Evolutionary conservation across 2,329 filamentous ascomycete genomes (phyloP).

Genomic region (Claviceps fusiformis): DNA sequence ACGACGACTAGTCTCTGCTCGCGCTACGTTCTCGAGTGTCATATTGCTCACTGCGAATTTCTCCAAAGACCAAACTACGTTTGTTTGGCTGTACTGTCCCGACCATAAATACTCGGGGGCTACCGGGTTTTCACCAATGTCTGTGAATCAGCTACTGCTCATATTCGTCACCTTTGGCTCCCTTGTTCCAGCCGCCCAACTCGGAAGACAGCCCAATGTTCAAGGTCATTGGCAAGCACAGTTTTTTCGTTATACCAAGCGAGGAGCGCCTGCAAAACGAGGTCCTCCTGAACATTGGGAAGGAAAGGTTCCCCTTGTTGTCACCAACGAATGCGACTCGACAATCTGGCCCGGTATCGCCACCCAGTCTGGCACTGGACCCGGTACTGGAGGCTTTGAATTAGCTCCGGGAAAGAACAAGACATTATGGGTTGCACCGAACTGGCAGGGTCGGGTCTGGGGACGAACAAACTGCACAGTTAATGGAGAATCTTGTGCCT

Average conservation of each 20-base stretch:
- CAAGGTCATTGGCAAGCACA: constrained; percentile 14
- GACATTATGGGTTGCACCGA: constrained; percentile 50
- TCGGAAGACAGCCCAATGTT: constrained; percentile 7
- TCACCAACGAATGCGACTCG: constrained; percentile 60
- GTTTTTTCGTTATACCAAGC: constrained; percentile 15
- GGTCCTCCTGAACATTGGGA: constrained; percentile 20
- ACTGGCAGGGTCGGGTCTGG: constrained; percentile 77
- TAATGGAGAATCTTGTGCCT: constrained; percentile 52
- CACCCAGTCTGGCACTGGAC: constrained; percentile 58
- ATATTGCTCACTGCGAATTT: background rate
- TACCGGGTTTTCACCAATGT: constrained; percentile 3
- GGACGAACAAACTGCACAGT: constrained; percentile 75
- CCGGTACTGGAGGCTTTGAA: constrained; percentile 54
- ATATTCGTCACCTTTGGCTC: constrained; percentile 11
- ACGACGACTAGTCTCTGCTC: background rate
- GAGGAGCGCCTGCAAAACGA: constrained; percentile 13
- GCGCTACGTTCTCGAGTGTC: background rate
- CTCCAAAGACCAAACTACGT: background rate
- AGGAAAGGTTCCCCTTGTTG: constrained; percentile 42
- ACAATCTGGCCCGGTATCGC: constrained; percentile 65
- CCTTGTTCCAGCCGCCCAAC: constrained; percentile 8
- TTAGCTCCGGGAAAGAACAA: constrained; percentile 43
- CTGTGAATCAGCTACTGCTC: constrained; percentile 11
- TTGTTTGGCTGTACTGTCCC: background rate
- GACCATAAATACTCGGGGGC: background rate